Evolutionary conservation across 345 rosid genomes (phyloP).

Genomic region (rapeseed (Brassica napus)): Da-Ae NC_063448.1:25333001-25333500

Average conservation of each 20-base stretch:
- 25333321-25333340: too few species aligned
- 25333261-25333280: not conserved
- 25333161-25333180: not conserved
- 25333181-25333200: not conserved
- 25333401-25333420: not conserved
- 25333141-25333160: too few species aligned
- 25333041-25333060: too few species aligned
- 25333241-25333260: not conserved
- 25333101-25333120: not conserved
- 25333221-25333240: not conserved
- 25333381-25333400: not conserved
- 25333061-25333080: too few species aligned
- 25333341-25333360: not conserved
- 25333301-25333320: not conserved
- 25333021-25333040: too few species aligned
- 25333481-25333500: not conserved
- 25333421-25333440: not conserved
- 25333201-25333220: not conserved
- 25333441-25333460: not conserved
- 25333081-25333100: too few species aligned
- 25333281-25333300: not conserved
- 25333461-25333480: not conserved
- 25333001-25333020: too few species aligned
- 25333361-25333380: not conserved
- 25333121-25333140: too few species aligned